phyloP scores from a whole-genome alignment of 2,329 filamentous ascomycete species.

The Penicillium aurantiogriseum region DNA sequence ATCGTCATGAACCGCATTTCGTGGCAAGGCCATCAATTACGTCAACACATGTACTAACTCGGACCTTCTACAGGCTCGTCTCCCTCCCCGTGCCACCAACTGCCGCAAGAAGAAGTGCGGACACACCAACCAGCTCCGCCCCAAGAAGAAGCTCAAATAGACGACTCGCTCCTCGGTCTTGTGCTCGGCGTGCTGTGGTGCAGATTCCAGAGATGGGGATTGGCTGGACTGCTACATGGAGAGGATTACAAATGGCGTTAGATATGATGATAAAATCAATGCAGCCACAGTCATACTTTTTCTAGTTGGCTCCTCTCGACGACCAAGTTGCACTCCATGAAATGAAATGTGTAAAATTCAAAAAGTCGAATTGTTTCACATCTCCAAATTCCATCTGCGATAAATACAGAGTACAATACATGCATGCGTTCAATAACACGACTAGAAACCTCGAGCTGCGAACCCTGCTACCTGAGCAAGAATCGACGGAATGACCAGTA shows the following conservation, averaged over 20 bases:
- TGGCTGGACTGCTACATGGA: constrained; percentile 37
- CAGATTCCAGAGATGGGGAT: constrained; percentile 30
- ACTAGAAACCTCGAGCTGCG: constrained; percentile 5
- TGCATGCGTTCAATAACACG: constrained; percentile 9
- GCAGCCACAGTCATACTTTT: constrained; percentile 38
- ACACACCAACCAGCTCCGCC: constrained; percentile 99
- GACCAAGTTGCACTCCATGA: constrained; percentile 37
- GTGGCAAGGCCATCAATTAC: constrained; percentile 1
- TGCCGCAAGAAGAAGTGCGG: constrained; percentile 99
- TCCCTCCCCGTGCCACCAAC: constrained; percentile 98
- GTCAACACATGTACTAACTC: constrained; percentile 5
- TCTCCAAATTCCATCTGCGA: constrained; percentile 5
- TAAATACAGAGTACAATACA: constrained; percentile 19
- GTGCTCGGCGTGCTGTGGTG: constrained; percentile 44
- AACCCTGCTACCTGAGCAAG: constrained; percentile 25
- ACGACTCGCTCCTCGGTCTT: constrained; percentile 44
- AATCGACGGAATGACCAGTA: constrained; percentile 7
- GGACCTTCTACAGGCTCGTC: constrained; percentile 59
- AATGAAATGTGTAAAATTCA: constrained; percentile 39
- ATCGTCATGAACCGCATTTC: neutral
- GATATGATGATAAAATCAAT: constrained; percentile 40
- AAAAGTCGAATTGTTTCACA: constrained; percentile 16
- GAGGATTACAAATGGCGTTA: constrained; percentile 40
- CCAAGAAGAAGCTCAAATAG: constrained; percentile 99
- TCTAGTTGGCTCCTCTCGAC: constrained; percentile 37